Base-by-base conservation (phyloP, 228 moss, liverwort and hornwort species). In the Sphagnum fallax region DNA sequence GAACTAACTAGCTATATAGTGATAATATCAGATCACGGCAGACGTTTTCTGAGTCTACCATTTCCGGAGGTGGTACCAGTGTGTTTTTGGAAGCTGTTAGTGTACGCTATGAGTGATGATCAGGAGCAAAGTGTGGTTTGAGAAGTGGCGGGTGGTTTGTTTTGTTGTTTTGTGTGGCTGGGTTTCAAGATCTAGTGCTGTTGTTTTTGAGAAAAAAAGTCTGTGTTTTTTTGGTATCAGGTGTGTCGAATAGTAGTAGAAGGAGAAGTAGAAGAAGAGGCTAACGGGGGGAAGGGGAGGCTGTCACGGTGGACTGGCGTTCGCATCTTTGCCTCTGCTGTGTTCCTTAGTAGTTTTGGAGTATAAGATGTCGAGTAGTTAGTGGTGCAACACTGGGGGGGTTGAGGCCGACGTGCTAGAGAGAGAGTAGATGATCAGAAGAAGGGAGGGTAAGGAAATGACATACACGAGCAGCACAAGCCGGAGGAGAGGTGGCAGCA, bases 381-480 rank as follows among this genome's bases (percentile, higher is more conserved):
- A 65, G 65, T 48, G 68, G 16, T 16, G 53, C 10, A 55, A 55
- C 9, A 8, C 55, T 55, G 8, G 60, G 60, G 49, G 47, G 48
- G 49, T 13, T 16, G 48, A 50, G 47, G n/a, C 49, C 10, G 50
- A 52, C 1, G 15, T 16, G 47, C 60, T 48, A 49, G 69, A 57
- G 48, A 50, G 65, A 60, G 60, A 48, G 49, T 50, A 60, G 59
- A 8, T 60, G 32, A 32, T 70, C 66, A 15, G 64, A 52, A 4
- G 69, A 51, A 52, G 64, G 73, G 8, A 14, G 78, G 82, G 80
- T 82, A 80, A 78, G 82, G 88, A 74, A 82, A 88, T 88, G 88
- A 82, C 80, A 88, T 88, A 85, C 84, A 88, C 80, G 88, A 80
- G 82, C 82, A 77, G 80, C 85, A 88, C 32, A 76, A 88, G 85